Evolutionary conservation across 2,329 filamentous ascomycete genomes (phyloP).

Genomic region (Cercospora canescens): DNA sequence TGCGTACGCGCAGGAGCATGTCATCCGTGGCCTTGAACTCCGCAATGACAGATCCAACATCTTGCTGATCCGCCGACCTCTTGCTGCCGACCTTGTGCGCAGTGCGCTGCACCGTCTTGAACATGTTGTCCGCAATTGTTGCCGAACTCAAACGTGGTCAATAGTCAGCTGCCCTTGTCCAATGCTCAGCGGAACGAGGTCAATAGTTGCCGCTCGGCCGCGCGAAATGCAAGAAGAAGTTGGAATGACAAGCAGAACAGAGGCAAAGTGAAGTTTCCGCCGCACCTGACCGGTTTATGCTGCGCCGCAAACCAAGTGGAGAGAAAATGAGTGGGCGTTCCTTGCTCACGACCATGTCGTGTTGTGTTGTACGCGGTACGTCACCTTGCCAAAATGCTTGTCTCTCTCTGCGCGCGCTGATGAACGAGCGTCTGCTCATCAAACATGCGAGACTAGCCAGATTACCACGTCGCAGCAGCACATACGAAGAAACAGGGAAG

Average conservation of each 20-base stretch:
- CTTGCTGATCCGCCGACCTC: slow-evolving; percentile 72
- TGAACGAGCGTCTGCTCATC: neutral
- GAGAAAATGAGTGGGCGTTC: neutral
- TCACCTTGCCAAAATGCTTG: slow-evolving; percentile 3
- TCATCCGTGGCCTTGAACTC: slow-evolving; percentile 81
- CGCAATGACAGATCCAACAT: slow-evolving; percentile 71
- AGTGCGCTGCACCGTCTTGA: slow-evolving; percentile 61
- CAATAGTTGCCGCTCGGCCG: neutral
- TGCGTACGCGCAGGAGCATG: slow-evolving; percentile 50
- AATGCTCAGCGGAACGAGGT: neutral
- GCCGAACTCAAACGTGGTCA: neutral
- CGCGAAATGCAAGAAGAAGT: neutral
- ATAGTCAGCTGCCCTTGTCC: neutral
- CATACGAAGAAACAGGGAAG: neutral
- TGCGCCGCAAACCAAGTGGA: slow-evolving; percentile 3
- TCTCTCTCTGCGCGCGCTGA: neutral
- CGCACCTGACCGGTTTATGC: neutral
- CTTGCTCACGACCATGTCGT: neutral
- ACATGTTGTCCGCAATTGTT: slow-evolving; percentile 29
- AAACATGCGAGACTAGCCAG: neutral
- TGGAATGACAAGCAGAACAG: neutral
- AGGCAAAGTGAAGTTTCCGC: neutral
- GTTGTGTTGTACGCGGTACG: slow-evolving; percentile 8
- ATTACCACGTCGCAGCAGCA: neutral
- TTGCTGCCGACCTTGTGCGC: slow-evolving; percentile 68